phyloP scores from a whole-genome alignment of 805 yeast genomes.

The Zygoascus tannicola region DNA sequence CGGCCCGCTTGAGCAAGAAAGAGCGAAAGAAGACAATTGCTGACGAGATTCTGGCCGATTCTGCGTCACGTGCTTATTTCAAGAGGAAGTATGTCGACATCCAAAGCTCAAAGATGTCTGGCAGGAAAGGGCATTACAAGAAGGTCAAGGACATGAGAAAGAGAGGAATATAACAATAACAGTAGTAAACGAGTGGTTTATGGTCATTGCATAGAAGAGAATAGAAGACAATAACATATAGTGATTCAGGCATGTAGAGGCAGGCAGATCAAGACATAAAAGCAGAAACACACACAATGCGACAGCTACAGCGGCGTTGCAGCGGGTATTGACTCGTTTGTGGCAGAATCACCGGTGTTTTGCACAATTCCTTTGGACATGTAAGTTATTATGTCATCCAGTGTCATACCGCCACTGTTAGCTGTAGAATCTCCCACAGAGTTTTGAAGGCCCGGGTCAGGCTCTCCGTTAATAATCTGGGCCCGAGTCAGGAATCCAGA shows the following conservation, averaged over 20 bases:
- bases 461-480: constrained; percentile 32
- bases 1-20: constrained; percentile 54
- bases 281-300: too few relatives aligned
- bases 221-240: too few relatives aligned
- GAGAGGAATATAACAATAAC: constrained; percentile 26
- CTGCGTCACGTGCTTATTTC: constrained; percentile 62
- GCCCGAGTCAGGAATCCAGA: constrained; percentile 50
- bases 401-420: constrained; percentile 6
- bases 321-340: too few relatives aligned
- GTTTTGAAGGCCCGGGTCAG: constrained; percentile 9
- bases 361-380: constrained; percentile 16
- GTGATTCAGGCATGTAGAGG: too few relatives aligned
- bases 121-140: constrained; percentile 60
- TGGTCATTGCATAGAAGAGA: neutral
- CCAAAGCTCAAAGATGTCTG: constrained; percentile 52
- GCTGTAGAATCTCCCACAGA: constrained; percentile 4
- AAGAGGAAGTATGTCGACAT: constrained; percentile 77
- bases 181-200: neutral
- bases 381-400: constrained; percentile 13
- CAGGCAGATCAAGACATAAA: too few relatives aligned
- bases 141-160: constrained; percentile 53
- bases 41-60: constrained; percentile 73
- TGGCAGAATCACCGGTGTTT: too few relatives aligned
- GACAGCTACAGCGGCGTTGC: too few relatives aligned
- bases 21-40: constrained; percentile 72